Conservation (phyloP, 495 filamentous ascomycete genomes). For the Articulospora tetracladia region DNA sequence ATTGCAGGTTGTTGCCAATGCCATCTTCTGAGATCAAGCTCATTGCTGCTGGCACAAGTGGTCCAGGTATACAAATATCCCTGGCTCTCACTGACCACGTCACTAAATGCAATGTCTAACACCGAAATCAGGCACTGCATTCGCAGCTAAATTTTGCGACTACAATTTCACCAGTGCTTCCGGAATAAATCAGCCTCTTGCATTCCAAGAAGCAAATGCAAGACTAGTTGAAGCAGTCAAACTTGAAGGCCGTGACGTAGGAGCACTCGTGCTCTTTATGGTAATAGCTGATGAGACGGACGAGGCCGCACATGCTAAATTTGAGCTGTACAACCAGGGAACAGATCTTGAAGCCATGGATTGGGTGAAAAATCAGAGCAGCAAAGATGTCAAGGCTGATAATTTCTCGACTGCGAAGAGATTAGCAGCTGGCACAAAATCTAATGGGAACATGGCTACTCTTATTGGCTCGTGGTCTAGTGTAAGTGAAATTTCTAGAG, state of each 20-base stretch:
- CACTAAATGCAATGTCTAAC: not conserved
- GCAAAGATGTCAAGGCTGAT: constrained; percentile 26
- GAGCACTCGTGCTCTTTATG: constrained; percentile 30
- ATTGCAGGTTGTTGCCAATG: constrained; percentile 27
- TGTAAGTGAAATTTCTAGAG: constrained; percentile 2
- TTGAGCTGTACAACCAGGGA: constrained; percentile 27
- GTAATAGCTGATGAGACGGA: constrained; percentile 30
- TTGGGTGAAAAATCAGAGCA: constrained; percentile 22
- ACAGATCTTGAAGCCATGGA: constrained; percentile 22
- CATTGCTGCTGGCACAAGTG: constrained; percentile 25
- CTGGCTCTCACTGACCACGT: not conserved
- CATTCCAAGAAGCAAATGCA: constrained; percentile 17
- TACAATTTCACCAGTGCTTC: constrained; percentile 27
- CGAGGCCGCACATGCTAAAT: constrained; percentile 27
- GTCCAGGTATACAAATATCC: not conserved
- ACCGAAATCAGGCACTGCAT: constrained; percentile 15
- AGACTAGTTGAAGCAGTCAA: constrained; percentile 23
- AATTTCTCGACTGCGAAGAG: constrained; percentile 21
- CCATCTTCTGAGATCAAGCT: constrained; percentile 24
- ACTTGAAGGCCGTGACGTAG: constrained; percentile 23
- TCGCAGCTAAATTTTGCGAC: constrained; percentile 27
- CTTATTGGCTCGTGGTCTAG: constrained; percentile 27
- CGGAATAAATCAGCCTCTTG: constrained; percentile 25
- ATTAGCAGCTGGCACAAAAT: constrained; percentile 15
- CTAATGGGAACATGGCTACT: constrained; percentile 28